Evolutionary conservation across 257 asterid species (phyloP).

Genomic region (Petunia axillaris): DNA sequence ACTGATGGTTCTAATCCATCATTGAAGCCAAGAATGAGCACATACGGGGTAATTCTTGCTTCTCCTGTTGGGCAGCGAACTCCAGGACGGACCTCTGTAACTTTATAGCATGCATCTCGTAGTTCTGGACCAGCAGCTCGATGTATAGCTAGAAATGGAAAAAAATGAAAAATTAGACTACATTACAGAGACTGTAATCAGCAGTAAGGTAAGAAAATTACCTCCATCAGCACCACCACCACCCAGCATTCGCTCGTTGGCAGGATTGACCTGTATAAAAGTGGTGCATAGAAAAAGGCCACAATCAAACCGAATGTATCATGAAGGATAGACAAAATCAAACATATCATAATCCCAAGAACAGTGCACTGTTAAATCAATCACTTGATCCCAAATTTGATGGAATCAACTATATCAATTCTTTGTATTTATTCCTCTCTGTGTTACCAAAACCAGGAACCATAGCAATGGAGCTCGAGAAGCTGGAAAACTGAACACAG

Average conservation of each 20-base stretch:
- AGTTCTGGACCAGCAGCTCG: conserved; percentile 95
- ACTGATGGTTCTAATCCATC: background rate
- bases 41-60: conserved; percentile 94
- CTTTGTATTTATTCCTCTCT: background rate
- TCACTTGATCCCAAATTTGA: background rate
- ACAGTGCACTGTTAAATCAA: background rate
- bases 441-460: background rate
- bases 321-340: background rate
- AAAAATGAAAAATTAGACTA: conserved; percentile 22
- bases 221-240: conserved; percentile 99
- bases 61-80: conserved; percentile 98
- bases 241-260: conserved; percentile 90
- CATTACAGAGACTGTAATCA: conserved; percentile 10
- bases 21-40: conserved; percentile 13
- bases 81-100: conserved; percentile 78
- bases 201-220: conserved; percentile 33
- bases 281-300: conserved; percentile 11
- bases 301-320: background rate
- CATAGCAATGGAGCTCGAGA: background rate
- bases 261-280: conserved; percentile 80
- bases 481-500: background rate
- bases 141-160: conserved; percentile 68
- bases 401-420: background rate
- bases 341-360: background rate
- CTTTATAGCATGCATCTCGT: conserved; percentile 71